Percentiles rank a stretch among this genome's conserved stretches.
These are phyloP conservation scores for Tolypocladium nubicola DNA, from an alignment of 2,329 filamentous ascomycete genomes.

Conservation along the genomic window DNA sequence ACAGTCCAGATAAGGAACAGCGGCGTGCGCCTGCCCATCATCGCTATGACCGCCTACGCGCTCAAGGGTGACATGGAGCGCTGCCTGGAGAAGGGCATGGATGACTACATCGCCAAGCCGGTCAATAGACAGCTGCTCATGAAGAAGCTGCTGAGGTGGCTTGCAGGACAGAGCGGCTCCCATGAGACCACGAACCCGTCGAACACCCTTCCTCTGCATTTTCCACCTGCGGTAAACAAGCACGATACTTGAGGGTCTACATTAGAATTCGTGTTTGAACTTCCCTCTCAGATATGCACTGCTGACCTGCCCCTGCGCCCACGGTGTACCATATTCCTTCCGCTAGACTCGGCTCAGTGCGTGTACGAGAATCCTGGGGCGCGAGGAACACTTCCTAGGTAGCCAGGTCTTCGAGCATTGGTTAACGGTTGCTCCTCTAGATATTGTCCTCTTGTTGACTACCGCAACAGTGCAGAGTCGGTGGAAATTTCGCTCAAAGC, in stretches of 20 bases:
- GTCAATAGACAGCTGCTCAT: conserved; percentile 25
- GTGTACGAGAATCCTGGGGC: background rate
- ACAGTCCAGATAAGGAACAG: conserved; percentile 13
- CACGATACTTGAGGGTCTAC: background rate
- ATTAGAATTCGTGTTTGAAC: background rate
- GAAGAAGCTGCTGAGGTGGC: conserved; percentile 14
- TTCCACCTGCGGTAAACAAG: background rate
- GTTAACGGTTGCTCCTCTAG: background rate
- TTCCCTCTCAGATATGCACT: background rate
- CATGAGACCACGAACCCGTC: background rate
- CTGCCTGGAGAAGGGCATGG: conserved; percentile 43
- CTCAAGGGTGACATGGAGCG: conserved; percentile 42
- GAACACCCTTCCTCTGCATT: background rate
- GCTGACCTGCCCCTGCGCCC: background rate
- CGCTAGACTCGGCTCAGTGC: background rate
- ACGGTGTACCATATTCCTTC: no score
- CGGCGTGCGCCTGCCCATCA: conserved; percentile 43
- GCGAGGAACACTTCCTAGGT: background rate
- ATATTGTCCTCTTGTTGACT: background rate
- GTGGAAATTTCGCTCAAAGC: background rate
- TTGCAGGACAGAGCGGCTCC: background rate
- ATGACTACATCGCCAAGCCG: conserved; percentile 44
- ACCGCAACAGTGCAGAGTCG: no score
- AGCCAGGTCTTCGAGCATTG: background rate
- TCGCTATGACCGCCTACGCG: conserved; percentile 44